Conservation (phyloP, 2,329 filamentous ascomycete genomes). For the Berkeleyomyces rouxiae region DNA sequence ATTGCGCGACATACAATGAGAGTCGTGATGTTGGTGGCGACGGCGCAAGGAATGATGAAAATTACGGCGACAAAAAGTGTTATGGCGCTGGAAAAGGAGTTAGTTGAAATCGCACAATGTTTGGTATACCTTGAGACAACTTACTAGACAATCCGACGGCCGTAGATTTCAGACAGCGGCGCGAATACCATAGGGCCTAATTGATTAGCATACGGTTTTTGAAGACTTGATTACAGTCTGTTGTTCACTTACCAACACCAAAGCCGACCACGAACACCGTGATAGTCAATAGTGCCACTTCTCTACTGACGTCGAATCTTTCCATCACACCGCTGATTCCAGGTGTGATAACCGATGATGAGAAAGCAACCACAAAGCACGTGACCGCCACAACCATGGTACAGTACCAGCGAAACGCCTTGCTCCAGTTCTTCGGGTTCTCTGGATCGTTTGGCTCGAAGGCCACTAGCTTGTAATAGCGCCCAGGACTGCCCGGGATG, state of each 20-base stretch:
- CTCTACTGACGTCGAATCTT: constrained; percentile 51
- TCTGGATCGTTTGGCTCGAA: constrained; percentile 56
- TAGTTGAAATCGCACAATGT: neutral
- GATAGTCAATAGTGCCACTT: constrained; percentile 56
- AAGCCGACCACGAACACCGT: constrained; percentile 70
- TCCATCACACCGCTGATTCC: constrained; percentile 48
- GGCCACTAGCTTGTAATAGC: constrained; percentile 37
- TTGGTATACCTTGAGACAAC: constrained; percentile 12
- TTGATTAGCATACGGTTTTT: neutral
- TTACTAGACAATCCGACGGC: constrained; percentile 53
- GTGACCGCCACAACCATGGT: constrained; percentile 71
- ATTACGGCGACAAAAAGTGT: constrained; percentile 56
- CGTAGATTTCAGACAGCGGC: constrained; percentile 59
- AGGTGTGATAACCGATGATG: constrained; percentile 61
- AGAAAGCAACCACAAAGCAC: constrained; percentile 58
- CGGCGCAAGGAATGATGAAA: constrained; percentile 66
- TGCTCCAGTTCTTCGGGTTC: constrained; percentile 77
- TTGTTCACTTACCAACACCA: constrained; percentile 41
- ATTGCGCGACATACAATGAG: constrained; percentile 61
- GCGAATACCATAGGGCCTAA: constrained; percentile 62
- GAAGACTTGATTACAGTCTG: neutral
- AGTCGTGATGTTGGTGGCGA: constrained; percentile 59
- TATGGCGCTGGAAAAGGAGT: constrained; percentile 25
- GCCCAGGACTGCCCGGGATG: constrained; percentile 12
- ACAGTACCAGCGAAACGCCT: constrained; percentile 62